Conservation (phyloP, 768 basidiomycete genomes). For the Hypholoma sublateritium region DNA sequence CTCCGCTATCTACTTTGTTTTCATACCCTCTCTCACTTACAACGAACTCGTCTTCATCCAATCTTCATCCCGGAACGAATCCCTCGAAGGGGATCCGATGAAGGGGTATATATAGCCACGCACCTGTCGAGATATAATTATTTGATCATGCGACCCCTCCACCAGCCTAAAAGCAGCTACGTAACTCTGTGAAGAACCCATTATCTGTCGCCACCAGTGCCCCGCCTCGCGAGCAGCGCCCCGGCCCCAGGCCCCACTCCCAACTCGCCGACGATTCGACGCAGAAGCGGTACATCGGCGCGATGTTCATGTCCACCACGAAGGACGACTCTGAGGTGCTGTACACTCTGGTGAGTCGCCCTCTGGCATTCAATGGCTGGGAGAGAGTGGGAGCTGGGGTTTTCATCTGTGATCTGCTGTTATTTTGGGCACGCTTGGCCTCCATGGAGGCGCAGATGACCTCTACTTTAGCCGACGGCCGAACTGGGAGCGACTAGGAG, state of each 20-base stretch:
- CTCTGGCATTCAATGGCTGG: not conserved
- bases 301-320: not conserved
- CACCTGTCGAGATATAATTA: not conserved
- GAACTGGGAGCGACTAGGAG: not conserved
- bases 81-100: not conserved
- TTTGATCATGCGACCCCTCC: conserved; percentile 1
- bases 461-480: not conserved
- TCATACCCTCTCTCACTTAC: too few species aligned
- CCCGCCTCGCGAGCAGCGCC: not conserved
- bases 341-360: conserved; percentile 14
- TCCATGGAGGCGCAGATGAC: not conserved
- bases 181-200: not conserved
- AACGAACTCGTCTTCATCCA: too few species aligned
- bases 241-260: not conserved
- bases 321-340: not conserved
- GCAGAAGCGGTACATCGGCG: not conserved
- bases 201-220: not conserved
- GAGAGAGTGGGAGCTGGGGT: not conserved
- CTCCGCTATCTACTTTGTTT: too few species aligned
- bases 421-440: not conserved
- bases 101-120: not conserved
- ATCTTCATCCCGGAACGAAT: not conserved
- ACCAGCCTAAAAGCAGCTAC: not conserved
- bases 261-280: not conserved
- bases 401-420: not conserved